Percentiles rank a stretch among this genome's conserved stretches.
Evolutionary conservation across 2,329 filamentous ascomycete genomes (phyloP).

Genomic region (Calonectria naviculata): DNA sequence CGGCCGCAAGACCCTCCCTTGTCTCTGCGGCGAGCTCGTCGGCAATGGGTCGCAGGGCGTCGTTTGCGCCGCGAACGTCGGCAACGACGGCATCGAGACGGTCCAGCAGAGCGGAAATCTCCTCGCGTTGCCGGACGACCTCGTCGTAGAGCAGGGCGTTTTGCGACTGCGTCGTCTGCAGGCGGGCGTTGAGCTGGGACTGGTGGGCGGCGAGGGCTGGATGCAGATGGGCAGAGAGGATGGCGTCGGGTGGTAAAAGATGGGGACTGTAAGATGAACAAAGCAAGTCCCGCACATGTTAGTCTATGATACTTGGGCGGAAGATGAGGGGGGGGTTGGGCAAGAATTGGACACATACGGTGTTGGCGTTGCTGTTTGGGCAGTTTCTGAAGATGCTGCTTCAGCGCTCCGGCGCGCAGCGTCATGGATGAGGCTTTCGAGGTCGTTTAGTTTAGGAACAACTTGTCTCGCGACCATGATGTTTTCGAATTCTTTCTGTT

Average conservation of each 20-base stretch:
- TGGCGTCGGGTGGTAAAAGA: conserved; percentile 61
- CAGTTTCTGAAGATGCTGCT: conserved; percentile 23
- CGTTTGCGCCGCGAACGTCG: conserved; percentile 66
- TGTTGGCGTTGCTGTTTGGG: conserved; percentile 47
- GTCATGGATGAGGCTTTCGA: conserved; percentile 66
- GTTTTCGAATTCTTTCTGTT: conserved; percentile 65
- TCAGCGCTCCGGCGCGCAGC: conserved; percentile 50
- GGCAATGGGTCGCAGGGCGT: conserved; percentile 57
- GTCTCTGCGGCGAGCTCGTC: conserved; percentile 63
- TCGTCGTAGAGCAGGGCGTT: conserved; percentile 66
- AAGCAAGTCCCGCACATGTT: not conserved
- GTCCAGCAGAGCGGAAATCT: conserved; percentile 63
- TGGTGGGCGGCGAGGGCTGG: conserved; percentile 65
- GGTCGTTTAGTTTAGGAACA: conserved; percentile 67
- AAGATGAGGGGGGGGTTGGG: not conserved
- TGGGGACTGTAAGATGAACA: conserved; percentile 57
- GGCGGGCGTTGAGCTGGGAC: conserved; percentile 65
- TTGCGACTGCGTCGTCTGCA: conserved; percentile 67
- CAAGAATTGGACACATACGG: conserved; percentile 52
- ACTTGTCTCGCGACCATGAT: conserved; percentile 64
- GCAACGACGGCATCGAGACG: conserved; percentile 62
- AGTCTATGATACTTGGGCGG: not conserved
- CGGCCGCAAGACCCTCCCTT: conserved; percentile 43
- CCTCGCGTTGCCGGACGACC: conserved; percentile 63
- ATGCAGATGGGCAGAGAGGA: conserved; percentile 66